Evolutionary conservation across 2,329 filamentous ascomycete genomes (phyloP).

Genomic region (Claviceps sp.): DNA sequence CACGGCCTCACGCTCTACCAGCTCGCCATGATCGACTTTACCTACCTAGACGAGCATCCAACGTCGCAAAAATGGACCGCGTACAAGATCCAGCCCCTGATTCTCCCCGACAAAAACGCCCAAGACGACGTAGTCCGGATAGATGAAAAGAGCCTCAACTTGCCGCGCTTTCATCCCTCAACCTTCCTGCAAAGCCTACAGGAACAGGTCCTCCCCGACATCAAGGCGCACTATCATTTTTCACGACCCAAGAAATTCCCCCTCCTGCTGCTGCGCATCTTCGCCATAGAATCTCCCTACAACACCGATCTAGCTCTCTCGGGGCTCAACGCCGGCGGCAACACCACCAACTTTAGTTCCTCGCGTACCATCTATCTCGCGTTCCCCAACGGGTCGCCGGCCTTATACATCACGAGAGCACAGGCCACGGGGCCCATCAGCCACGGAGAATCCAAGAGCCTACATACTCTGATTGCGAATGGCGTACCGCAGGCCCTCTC

Average conservation of each 20-base stretch:
- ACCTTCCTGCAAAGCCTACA: slow-evolving; percentile 69
- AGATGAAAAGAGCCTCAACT: slow-evolving; percentile 32
- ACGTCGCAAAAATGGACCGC: slow-evolving; percentile 51
- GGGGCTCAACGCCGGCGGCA: slow-evolving; percentile 16
- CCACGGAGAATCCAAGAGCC: slow-evolving; percentile 42
- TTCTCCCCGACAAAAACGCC: slow-evolving; percentile 20
- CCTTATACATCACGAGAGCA: slow-evolving; percentile 52
- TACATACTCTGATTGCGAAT: slow-evolving; percentile 60
- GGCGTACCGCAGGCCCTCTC: slow-evolving; percentile 76
- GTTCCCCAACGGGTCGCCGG: slow-evolving; percentile 68
- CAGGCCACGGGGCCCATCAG: slow-evolving; percentile 28
- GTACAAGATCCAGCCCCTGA: slow-evolving; percentile 43
- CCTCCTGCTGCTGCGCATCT: slow-evolving; percentile 62
- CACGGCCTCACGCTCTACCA: slow-evolving; percentile 52
- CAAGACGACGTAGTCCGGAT: slow-evolving; percentile 27
- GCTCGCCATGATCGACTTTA: slow-evolving; percentile 54
- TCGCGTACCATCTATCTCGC: slow-evolving; percentile 66
- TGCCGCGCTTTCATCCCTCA: slow-evolving; percentile 66
- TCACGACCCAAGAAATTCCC: slow-evolving; percentile 57
- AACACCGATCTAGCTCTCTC: slow-evolving; percentile 42
- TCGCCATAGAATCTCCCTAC: slow-evolving; percentile 71
- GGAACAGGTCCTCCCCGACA: slow-evolving; percentile 57
- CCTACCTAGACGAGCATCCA: slow-evolving; percentile 53
- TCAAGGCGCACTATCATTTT: slow-evolving; percentile 75
- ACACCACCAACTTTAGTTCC: slow-evolving; percentile 40